These are phyloP conservation scores for Penicillium antarcticum DNA, from an alignment of 495 filamentous ascomycete species.

Conservation along the genomic window DNA sequence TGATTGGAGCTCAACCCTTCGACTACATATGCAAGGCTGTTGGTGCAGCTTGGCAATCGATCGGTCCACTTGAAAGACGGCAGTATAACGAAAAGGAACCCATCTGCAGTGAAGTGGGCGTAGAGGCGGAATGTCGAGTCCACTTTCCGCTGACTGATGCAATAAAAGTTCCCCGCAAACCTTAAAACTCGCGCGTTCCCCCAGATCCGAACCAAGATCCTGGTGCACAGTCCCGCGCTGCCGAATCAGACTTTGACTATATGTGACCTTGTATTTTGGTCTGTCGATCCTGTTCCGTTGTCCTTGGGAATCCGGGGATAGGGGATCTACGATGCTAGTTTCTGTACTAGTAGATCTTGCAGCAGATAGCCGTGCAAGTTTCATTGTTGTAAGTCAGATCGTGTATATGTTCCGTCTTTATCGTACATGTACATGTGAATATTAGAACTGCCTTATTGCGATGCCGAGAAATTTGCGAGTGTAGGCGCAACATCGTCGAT, in stretches of 20 bases:
- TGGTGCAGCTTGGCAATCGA: background rate
- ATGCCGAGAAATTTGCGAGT: constrained; percentile 32
- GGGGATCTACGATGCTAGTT: no score
- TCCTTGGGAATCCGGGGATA: no score
- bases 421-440: no score
- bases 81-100: background rate
- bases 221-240: background rate
- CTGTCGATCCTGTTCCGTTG: no score
- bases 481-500: constrained; percentile 21
- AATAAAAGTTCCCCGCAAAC: background rate
- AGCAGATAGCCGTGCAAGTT: no score
- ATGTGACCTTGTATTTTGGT: background rate
- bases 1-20: background rate
- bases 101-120: background rate
- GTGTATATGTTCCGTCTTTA: background rate
- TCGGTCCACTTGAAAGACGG: background rate
- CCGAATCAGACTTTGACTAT: background rate
- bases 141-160: background rate
- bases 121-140: background rate
- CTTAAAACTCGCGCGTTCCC: background rate
- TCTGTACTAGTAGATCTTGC: no score
- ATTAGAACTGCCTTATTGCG: constrained; percentile 4
- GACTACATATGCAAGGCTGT: background rate
- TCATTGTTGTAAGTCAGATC: background rate
- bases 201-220: background rate